These are phyloP conservation scores for Coffea eugenioides DNA, from an alignment of 257 asterid genomes.

Conservation along the genomic window DNA sequence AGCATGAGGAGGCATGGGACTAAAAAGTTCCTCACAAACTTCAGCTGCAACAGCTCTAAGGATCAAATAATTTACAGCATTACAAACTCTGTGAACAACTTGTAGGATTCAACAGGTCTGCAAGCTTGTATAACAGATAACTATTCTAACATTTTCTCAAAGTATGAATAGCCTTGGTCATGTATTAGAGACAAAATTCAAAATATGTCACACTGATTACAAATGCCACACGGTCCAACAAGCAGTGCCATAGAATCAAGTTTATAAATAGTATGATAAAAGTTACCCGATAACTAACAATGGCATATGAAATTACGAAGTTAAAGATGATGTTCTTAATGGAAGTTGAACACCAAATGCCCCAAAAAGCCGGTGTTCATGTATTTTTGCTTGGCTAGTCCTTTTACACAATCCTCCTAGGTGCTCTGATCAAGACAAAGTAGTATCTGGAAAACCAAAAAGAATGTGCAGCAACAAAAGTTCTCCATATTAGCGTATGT, in stretches of 20 bases:
- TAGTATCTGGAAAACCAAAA: background rate
- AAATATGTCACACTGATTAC: background rate
- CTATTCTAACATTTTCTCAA: background rate
- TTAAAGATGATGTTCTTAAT: background rate
- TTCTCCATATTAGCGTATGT: background rate
- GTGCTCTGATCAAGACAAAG: too few relatives aligned
- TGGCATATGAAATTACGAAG: background rate
- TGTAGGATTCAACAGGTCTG: background rate
- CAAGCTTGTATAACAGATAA: background rate
- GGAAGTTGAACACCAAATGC: background rate
- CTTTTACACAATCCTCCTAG: background rate
- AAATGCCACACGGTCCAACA: background rate
- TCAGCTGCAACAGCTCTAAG: constrained; percentile 95
- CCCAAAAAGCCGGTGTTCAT: background rate
- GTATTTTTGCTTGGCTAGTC: background rate
- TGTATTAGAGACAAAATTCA: background rate
- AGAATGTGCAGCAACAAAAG: background rate
- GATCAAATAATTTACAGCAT: background rate
- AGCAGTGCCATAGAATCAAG: background rate
- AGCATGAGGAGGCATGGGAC: constrained; percentile 89
- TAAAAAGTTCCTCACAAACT: constrained; percentile 94
- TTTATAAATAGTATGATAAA: background rate
- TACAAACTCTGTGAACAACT: background rate
- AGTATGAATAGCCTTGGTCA: background rate
- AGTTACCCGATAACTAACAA: background rate